Evolutionary conservation across 768 basidiomycete genomes (phyloP).

Genomic region (Scleroderma bovista): DNA sequence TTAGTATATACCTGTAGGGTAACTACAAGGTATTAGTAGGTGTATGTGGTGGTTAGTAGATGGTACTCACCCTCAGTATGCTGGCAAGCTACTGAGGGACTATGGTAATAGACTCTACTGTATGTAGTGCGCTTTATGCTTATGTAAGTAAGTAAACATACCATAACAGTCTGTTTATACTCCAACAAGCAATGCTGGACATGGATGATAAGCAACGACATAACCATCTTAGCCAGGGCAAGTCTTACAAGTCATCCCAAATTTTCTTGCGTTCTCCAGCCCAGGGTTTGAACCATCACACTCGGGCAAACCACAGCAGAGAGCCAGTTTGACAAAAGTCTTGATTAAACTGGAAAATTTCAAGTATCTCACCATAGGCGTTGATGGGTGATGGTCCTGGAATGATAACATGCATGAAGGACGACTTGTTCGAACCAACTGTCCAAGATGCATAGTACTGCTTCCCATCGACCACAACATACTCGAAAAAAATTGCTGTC

Average conservation of each 20-base stretch:
- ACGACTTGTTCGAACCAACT: no score
- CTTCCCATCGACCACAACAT: slow-evolving; percentile 1
- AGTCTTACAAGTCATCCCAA: slow-evolving; percentile 5
- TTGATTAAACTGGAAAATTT: slow-evolving; percentile 3
- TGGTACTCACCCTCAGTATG: no score
- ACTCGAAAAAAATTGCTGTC: neutral
- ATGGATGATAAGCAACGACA: no score
- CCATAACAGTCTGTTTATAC: neutral
- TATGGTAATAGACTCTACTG: neutral
- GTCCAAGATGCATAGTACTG: neutral
- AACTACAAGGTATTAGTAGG: no score
- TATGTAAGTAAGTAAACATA: no score
- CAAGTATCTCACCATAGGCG: neutral
- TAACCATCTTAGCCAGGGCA: no score
- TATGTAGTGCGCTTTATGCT: no score
- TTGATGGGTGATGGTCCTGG: neutral
- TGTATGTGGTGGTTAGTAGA: no score
- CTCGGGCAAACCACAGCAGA: neutral
- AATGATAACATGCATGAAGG: no score
- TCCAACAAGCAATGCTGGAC: no score
- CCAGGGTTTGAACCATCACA: neutral
- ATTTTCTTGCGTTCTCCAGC: neutral
- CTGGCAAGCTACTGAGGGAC: no score
- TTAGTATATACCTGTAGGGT: no score
- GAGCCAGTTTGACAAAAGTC: neutral